Percentiles rank a stretch among this genome's conserved stretches.
These are phyloP conservation scores for Ustilago hordei DNA, from an alignment of 1,284 basidiomycete species.

Conservation along the genomic window DNA sequence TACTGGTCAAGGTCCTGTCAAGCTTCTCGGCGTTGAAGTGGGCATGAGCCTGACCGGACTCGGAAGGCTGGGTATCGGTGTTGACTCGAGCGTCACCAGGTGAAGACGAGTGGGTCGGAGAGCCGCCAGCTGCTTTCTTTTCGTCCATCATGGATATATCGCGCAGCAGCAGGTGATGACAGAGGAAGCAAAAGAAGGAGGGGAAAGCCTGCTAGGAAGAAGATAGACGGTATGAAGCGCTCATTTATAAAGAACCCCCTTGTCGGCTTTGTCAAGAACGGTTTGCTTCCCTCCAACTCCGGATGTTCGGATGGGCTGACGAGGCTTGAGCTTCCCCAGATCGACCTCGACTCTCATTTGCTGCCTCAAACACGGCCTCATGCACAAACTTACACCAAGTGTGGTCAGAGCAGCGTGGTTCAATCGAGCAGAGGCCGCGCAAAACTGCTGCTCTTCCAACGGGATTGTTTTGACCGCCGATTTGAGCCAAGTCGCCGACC, in stretches of 20 bases:
- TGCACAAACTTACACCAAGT: background rate
- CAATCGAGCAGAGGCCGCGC: conserved; percentile 4
- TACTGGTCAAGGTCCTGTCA: conserved; percentile 35
- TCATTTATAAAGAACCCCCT: too few species aligned
- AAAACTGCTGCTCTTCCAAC: conserved; percentile 18
- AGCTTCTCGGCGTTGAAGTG: conserved; percentile 50
- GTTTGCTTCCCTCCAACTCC: too few species aligned
- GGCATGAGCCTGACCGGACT: conserved; percentile 22
- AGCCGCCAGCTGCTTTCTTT: conserved; percentile 16
- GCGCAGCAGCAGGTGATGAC: background rate
- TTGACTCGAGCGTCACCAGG: conserved; percentile 22
- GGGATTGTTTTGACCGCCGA: conserved; percentile 14
- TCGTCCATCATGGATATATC: conserved; percentile 20
- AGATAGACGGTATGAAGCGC: background rate
- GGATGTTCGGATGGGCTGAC: background rate
- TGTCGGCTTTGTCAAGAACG: too few species aligned
- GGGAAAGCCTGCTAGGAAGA: background rate
- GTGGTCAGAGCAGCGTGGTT: background rate
- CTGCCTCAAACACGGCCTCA: background rate
- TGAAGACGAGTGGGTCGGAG: conserved; percentile 18
- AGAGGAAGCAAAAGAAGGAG: background rate
- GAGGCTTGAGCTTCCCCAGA: conserved; percentile 9
- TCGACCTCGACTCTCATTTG: conserved; percentile 6
- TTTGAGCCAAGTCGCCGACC: background rate
- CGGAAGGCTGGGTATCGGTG: conserved; percentile 20